Evolutionary conservation across 345 rosid genomes (phyloP).

Genomic region (Cardamine resedifolia): DNA sequence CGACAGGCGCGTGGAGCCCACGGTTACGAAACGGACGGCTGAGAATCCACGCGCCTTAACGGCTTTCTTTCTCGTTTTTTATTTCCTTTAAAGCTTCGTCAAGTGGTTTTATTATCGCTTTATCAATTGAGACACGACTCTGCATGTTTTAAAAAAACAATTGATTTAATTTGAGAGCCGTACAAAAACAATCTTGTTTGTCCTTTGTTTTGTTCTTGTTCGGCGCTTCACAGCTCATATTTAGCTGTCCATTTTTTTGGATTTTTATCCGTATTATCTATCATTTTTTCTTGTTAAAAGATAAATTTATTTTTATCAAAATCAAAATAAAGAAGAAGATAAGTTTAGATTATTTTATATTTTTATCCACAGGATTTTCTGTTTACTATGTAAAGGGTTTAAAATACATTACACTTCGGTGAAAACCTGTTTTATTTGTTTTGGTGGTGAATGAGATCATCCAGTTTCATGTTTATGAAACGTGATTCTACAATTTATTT

Average conservation of each 20-base stretch:
- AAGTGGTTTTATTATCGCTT: conserved; percentile 14
- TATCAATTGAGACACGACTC: conserved; percentile 37
- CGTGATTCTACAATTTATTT: no score
- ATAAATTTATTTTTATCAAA: no score
- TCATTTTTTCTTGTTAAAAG: background rate
- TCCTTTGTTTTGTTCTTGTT: conserved; percentile 34
- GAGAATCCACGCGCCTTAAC: conserved; percentile 37
- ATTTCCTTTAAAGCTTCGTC: background rate
- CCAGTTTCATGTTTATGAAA: background rate
- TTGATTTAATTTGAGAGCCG: conserved; percentile 31
- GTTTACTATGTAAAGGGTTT: background rate
- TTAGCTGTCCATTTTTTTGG: conserved; percentile 29
- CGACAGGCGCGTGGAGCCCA: conserved; percentile 39
- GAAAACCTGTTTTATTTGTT: background rate
- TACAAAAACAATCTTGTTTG: conserved; percentile 29
- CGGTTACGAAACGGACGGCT: conserved; percentile 32
- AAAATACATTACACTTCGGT: background rate
- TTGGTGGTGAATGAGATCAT: background rate
- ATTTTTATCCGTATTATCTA: conserved; percentile 4
- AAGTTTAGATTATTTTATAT: no score
- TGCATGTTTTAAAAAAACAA: background rate
- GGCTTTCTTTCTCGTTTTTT: background rate
- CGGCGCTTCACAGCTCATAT: conserved; percentile 27
- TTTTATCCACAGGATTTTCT: no score
- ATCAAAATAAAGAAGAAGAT: no score